Evolutionary conservation across 805 yeast genomes (phyloP), one percentile per base, ranked within the genome.

Genomic region (Cyberlindnera xylosilytica): DNA sequence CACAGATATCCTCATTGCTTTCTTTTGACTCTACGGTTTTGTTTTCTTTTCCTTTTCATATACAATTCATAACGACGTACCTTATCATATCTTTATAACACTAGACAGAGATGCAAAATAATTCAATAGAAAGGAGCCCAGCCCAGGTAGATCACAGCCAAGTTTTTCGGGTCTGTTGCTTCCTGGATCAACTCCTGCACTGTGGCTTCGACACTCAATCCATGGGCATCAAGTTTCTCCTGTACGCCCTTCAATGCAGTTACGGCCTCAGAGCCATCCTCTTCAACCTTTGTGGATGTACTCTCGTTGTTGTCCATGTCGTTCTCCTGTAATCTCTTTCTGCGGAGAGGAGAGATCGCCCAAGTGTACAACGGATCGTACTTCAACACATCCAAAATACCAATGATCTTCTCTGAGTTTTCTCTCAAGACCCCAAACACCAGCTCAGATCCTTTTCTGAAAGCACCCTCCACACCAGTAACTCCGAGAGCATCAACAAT

Each of bases 351-450:
- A 1, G 97, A 86, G 36, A 89, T 69, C 0, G 86, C 79, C 98
- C 99, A 93, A 1, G 87, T 76, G 56, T 91, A 90, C 42, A 93
- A 70, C 0, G 99, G 97, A 69, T 93, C 99, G 74, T 93, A 88
- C 53, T 83, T 72, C 49, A 93, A 64, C 4, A 91, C 95, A 54
- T 90, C 91, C 42, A 93, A 65, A 24, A 93, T 86, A 23, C 93
- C 83, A 61, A 82, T 63, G 22, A 95, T 87, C 50, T 81, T 81
- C 22, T 80, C 86, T 27, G 69, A 69, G 54, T 88, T 82, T 1
- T 63, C 63, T 42, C 95, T 66, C 34, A 93, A 63, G 2, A 85
- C 87, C 18, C 75, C 62, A 45, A 86, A 76, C 0, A 87, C 85
- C 44, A 78, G 77, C 55, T 87, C 95, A 52, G 95, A 82, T 29